Evolutionary conservation across 371 early-diverging fungal genomes (phyloP), one percentile per base, ranked within the genome.

Genomic region (Mitosporidium daphniae): DNA sequence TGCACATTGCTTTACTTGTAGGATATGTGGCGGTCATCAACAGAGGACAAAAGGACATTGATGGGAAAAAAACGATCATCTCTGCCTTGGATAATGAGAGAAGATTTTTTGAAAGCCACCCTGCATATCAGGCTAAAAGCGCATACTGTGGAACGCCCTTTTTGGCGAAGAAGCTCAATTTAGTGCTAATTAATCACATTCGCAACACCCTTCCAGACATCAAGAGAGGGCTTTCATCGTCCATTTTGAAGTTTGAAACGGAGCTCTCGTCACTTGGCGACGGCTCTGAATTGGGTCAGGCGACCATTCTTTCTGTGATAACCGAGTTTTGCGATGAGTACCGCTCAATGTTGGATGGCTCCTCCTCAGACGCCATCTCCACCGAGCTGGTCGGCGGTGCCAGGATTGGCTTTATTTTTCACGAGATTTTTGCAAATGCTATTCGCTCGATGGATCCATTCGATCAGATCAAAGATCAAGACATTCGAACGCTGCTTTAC

Each of bases 71-170:
- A 41, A 37, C 62, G 14, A 94, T 94, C 31, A 23, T 47, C 8
- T 45, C 48, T 10, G 80, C 93, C 0, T 45, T 93, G 31, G 72
- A 74, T 13, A 51, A 49, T 25, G 98, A 97, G 47, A 54, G 58
- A 27, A 38, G 35, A 22, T 94, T 69, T 47, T 97, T 97, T 40
- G 69, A 73, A 38, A 64, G 57, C 33, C 93, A 91, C 45, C 37
- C 63, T 7, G 50, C 86, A 3, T 97, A 97, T 45, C 53, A 51
- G 34, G 61, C 55, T 52, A 91, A 89, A 44, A 73, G 77, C 3
- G 69, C 72, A 32, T 91, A 71, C 52, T 93, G 94, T 43, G 98
- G 98, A 24, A 86, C 94, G 13, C 75, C 77, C 3, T 93, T 68
- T 53, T 45, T 97, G 33, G 74, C 93, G 2, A 51, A 73, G 25